These are phyloP conservation scores for Petunia secreta DNA, from an alignment of 257 asterid genomes.

Conservation along the genomic window DNA sequence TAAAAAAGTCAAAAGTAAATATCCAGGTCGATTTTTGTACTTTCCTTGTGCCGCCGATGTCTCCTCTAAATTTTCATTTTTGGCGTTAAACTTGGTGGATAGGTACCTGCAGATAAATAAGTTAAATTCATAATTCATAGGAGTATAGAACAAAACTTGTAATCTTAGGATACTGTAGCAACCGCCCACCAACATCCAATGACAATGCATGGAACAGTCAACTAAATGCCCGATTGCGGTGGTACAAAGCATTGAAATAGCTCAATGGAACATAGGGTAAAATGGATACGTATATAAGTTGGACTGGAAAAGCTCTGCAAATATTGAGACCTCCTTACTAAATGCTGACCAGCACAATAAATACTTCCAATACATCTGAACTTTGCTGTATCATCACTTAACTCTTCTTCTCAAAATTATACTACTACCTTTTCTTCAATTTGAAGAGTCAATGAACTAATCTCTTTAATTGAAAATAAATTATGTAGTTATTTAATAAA, in stretches of 20 bases:
- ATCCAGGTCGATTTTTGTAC: slow-evolving; percentile 27
- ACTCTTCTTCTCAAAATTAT: too few relatives aligned
- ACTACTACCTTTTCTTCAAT: too few relatives aligned
- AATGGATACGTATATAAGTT: not conserved
- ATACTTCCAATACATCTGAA: slow-evolving; percentile 2
- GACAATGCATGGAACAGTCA: not conserved
- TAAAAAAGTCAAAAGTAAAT: slow-evolving; percentile 23
- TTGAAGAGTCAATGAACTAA: not conserved
- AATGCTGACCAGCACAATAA: not conserved
- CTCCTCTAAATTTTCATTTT: not conserved
- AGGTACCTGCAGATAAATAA: not conserved
- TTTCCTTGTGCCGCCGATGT: not conserved
- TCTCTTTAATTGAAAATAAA: not conserved
- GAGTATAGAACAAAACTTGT: too few relatives aligned
- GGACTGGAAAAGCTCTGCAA: not conserved
- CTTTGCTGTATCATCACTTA: not conserved
- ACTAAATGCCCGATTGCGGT: too few relatives aligned
- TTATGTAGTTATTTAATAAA: not conserved
- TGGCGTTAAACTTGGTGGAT: not conserved
- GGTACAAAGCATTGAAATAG: not conserved
- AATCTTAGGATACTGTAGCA: too few relatives aligned
- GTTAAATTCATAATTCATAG: too few relatives aligned
- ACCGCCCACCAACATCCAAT: not conserved
- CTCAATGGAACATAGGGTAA: not conserved
- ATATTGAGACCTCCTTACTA: not conserved